Percentiles rank a stretch among this genome's conserved stretches.
phyloP scores from a whole-genome alignment of 768 basidiomycete genomes.

The Phanerochaete carnosa region DNA sequence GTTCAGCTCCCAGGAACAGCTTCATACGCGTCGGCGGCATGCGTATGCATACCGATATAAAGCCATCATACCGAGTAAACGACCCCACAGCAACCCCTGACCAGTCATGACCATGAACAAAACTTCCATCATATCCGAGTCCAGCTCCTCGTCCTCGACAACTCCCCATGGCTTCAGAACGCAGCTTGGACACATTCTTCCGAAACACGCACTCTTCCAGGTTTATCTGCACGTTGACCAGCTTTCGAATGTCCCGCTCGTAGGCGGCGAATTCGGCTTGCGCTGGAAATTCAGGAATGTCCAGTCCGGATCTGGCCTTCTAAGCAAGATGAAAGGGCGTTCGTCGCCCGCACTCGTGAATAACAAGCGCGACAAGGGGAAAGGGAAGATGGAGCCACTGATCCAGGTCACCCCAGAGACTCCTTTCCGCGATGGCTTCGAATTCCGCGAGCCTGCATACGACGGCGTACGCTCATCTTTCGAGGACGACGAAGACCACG shows the following conservation, averaged over 20 bases:
- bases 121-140: conserved; percentile 3
- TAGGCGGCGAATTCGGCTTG: conserved; percentile 66
- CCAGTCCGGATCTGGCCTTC: conserved; percentile 39
- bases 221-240: conserved; percentile 61
- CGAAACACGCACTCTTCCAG: conserved; percentile 64
- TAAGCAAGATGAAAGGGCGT: conserved; percentile 35
- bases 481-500: conserved; percentile 1
- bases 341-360: conserved; percentile 3
- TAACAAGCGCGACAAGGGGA: conserved; percentile 12
- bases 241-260: conserved; percentile 67
- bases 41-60: conserved; percentile 1
- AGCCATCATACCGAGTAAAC: not conserved
- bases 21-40: conserved; percentile 4
- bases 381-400: conserved; percentile 10
- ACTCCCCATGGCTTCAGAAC: conserved; percentile 40
- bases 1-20: not conserved
- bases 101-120: conserved; percentile 11
- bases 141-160: conserved; percentile 2
- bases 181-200: conserved; percentile 58
- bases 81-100: not conserved
- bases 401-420: conserved; percentile 3
- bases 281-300: conserved; percentile 71
- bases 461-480: conserved; percentile 1
- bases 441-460: not conserved
- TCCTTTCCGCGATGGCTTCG: not conserved